These are phyloP conservation scores for Russula virescens DNA, from an alignment of 768 basidiomycete species.

Conservation along the genomic window DNA sequence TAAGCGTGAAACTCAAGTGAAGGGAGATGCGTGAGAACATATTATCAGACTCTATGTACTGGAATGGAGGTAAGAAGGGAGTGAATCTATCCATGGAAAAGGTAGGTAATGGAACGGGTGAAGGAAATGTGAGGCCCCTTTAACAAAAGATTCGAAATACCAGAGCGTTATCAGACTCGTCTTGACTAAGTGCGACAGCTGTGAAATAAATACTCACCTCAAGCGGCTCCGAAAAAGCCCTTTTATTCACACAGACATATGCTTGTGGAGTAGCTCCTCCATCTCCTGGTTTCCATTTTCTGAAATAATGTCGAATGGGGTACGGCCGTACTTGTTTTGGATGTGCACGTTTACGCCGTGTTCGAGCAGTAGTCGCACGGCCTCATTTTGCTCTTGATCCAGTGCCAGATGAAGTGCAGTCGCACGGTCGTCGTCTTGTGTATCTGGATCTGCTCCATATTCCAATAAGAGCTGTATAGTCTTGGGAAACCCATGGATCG, in stretches of 20 bases:
- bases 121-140: no score
- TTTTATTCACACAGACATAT: not conserved
- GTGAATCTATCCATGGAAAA: no score
- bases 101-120: no score
- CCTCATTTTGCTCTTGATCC: not conserved
- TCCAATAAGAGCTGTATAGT: not conserved
- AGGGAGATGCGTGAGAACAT: no score
- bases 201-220: not conserved
- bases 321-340: not conserved
- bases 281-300: not conserved
- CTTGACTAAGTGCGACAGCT: no score
- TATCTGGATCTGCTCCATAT: not conserved
- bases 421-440: not conserved
- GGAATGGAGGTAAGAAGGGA: no score
- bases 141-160: no score
- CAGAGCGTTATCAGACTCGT: no score
- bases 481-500: not conserved
- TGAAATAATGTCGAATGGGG: not conserved
- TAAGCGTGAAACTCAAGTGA: no score
- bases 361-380: not conserved
- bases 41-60: no score
- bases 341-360: not conserved
- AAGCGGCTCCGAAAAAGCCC: not conserved
- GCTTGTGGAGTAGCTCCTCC: not conserved
- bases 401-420: not conserved